Evolutionary conservation across 2,329 filamentous ascomycete genomes (phyloP).

Genomic region (Pseudofabraea citricarpa): DNA sequence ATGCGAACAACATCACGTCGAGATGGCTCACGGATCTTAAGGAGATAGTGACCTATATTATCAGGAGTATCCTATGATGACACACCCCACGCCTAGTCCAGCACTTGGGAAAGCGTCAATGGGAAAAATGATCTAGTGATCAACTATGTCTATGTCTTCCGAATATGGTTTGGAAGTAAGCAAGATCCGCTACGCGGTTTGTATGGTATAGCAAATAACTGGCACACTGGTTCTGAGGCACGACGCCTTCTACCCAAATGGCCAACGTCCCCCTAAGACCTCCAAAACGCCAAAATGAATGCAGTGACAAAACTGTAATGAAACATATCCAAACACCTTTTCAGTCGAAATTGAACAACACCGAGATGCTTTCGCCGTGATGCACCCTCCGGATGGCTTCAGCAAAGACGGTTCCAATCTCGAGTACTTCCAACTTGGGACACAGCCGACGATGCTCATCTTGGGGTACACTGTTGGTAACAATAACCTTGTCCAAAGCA

Average conservation of each 20-base stretch:
- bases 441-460: conserved; percentile 72
- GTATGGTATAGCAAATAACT: conserved; percentile 27
- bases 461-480: conserved; percentile 94
- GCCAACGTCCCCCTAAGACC: too few species aligned
- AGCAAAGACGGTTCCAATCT: conserved; percentile 86
- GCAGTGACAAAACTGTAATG: not conserved
- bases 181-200: conserved; percentile 9
- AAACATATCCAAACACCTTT: conserved; percentile 6
- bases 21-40: not conserved
- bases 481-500: conserved; percentile 85
- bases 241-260: too few species aligned
- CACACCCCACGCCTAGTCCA: conserved; percentile 23
- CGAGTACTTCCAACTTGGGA: conserved; percentile 85
- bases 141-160: conserved; percentile 16
- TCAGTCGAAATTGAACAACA: conserved; percentile 81
- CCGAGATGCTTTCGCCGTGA: conserved; percentile 95
- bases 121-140: not conserved
- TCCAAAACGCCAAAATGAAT: conserved; percentile 14
- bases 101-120: conserved; percentile 29
- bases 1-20: too few species aligned
- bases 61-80: conserved; percentile 5
- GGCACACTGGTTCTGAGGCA: conserved; percentile 13
- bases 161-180: conserved; percentile 16
- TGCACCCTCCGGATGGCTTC: conserved; percentile 95
- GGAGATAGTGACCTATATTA: not conserved